A percentile compares a stretch with the other conserved stretches of the same genome.
These are phyloP conservation scores for Nosema muscidifuracis DNA, from an alignment of 371 early-diverging fungal species.

Conservation along the genomic window DNA sequence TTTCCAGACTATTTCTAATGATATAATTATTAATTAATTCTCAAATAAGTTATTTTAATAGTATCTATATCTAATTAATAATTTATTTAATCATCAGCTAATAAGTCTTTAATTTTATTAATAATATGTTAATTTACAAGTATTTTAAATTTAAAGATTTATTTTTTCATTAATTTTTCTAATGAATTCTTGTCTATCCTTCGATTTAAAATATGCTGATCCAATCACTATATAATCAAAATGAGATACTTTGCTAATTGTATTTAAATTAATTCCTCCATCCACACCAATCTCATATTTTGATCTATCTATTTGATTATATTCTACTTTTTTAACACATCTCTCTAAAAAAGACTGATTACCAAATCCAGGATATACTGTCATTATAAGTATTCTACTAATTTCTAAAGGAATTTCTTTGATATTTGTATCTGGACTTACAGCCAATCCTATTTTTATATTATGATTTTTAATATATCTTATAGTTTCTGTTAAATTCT, in stretches of 20 bases:
- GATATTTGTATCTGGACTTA: constrained; percentile 83
- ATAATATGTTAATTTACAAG: too few relatives aligned
- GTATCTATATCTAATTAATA: too few relatives aligned
- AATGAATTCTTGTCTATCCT: constrained; percentile 28
- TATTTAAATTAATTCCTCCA: constrained; percentile 80
- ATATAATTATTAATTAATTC: too few relatives aligned
- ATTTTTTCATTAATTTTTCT: not conserved
- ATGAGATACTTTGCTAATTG: constrained; percentile 72
- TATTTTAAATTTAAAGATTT: not conserved
- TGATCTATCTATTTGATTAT: not conserved
- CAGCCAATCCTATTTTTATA: constrained; percentile 83
- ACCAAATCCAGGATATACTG: constrained; percentile 67
- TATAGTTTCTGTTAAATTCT: not conserved
- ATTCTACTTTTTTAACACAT: constrained; percentile 34
- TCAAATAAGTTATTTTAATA: too few relatives aligned
- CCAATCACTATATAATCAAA: constrained; percentile 97
- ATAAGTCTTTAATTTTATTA: too few relatives aligned
- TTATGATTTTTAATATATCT: constrained; percentile 64
- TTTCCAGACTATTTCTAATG: too few relatives aligned
- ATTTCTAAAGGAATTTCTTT: constrained; percentile 66
- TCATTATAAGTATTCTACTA: constrained; percentile 90
- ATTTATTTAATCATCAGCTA: too few relatives aligned
- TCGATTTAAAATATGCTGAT: constrained; percentile 75
- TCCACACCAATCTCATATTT: constrained; percentile 80
- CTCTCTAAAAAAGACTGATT: constrained; percentile 51